A percentile compares a stretch with the other conserved stretches of the same genome.
Evolutionary conservation across 2,329 filamentous ascomycete species (phyloP).

Genomic region (Hirsutella minnesotensis): DNA sequence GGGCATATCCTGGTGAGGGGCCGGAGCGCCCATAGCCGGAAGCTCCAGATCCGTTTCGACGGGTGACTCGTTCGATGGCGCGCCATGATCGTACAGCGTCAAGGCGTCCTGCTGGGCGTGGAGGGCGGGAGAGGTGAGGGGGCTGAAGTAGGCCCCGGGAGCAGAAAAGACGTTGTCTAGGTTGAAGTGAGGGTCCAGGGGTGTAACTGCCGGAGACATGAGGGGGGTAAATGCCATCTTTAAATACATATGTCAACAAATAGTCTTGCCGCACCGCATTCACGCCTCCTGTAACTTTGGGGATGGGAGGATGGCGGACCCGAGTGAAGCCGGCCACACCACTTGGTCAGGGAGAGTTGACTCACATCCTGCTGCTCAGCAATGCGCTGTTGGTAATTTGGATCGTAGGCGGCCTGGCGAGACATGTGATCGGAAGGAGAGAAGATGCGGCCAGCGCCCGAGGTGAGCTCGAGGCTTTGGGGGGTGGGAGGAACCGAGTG

Average conservation of each 20-base stretch:
- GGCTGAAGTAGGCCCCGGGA: conserved; percentile 68
- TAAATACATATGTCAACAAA: background rate
- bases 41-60: conserved; percentile 45
- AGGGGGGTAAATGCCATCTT: conserved; percentile 70
- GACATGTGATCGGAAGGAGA: conserved; percentile 38
- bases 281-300: background rate
- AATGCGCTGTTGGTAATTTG: conserved; percentile 48
- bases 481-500: conserved; percentile 66
- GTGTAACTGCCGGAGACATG: conserved; percentile 74
- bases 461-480: conserved; percentile 67
- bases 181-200: conserved; percentile 59
- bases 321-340: background rate
- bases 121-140: conserved; percentile 68
- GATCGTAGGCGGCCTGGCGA: conserved; percentile 52
- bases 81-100: conserved; percentile 33
- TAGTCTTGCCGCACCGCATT: background rate
- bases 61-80: conserved; percentile 37
- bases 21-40: conserved; percentile 18
- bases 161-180: conserved; percentile 48
- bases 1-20: conserved; percentile 33
- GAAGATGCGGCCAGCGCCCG: conserved; percentile 44
- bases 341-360: conserved; percentile 3
- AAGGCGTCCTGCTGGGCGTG: conserved; percentile 54
- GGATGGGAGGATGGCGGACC: background rate
- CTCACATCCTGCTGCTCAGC: conserved; percentile 59